A percentile compares a stretch with the other conserved stretches of the same genome.
Conservation (phyloP, 2,329 filamentous ascomycete species). For the Penicillium aurantiogriseum region DNA sequence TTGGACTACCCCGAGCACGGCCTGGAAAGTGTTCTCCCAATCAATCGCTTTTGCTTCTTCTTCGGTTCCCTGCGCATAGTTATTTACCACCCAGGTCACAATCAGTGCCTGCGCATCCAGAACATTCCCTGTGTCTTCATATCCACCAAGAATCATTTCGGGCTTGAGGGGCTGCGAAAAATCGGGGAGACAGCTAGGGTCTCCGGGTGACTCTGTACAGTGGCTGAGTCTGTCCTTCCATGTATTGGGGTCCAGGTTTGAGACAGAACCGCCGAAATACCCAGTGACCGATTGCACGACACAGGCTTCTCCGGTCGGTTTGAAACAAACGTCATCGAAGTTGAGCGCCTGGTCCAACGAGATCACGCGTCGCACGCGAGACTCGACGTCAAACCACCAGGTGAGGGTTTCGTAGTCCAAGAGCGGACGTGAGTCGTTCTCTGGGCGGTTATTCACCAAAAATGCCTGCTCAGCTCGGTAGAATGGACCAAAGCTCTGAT, state of each 20-base stretch:
- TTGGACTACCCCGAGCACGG: conserved; percentile 73
- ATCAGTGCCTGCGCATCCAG: conserved; percentile 76
- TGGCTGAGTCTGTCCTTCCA: conserved; percentile 72
- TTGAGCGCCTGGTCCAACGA: conserved; percentile 66
- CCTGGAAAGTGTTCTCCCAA: conserved; percentile 79
- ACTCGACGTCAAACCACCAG: conserved; percentile 94
- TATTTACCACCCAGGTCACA: conserved; percentile 92
- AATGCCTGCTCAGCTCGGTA: conserved; percentile 93
- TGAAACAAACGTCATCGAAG: conserved; percentile 86
- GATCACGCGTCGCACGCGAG: conserved; percentile 69
- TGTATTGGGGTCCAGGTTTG: conserved; percentile 58
- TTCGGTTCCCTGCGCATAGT: conserved; percentile 70
- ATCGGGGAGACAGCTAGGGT: conserved; percentile 70
- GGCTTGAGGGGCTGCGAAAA: conserved; percentile 88
- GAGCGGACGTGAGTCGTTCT: conserved; percentile 67
- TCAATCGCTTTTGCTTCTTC: conserved; percentile 75
- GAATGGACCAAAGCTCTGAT: conserved; percentile 89
- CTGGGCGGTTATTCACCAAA: conserved; percentile 78
- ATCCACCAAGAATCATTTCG: conserved; percentile 81
- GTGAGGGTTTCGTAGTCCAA: conserved; percentile 81
- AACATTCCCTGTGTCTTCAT: conserved; percentile 61
- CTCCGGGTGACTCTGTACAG: conserved; percentile 76
- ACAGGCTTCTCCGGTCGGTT: conserved; percentile 83
- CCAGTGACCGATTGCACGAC: conserved; percentile 90
- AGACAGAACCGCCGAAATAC: conserved; percentile 73